A percentile compares a stretch with the other conserved stretches of the same genome.
phyloP scores from a whole-genome alignment of 225 moss, liverwort and hornwort genomes.

The Thuidium tamariscinum region DNA sequence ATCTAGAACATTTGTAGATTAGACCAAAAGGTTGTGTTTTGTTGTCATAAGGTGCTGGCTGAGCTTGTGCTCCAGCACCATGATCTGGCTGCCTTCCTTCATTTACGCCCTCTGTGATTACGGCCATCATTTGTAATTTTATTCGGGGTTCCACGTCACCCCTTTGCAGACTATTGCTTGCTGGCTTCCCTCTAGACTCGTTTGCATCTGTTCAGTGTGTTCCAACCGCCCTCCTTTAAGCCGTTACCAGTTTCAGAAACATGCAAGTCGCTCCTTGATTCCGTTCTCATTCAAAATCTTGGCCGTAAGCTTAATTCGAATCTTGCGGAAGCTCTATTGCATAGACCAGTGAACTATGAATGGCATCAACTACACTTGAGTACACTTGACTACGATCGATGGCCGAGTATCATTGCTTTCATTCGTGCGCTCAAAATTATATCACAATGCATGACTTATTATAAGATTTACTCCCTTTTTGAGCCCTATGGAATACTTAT shows the following conservation, averaged over 20 bases:
- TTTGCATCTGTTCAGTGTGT: background rate
- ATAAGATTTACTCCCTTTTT: background rate
- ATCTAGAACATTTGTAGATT: conserved; percentile 26
- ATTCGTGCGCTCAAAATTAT: background rate
- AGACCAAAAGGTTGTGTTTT: background rate
- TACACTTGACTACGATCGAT: background rate
- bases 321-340: background rate
- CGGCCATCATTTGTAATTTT: conserved; percentile 43
- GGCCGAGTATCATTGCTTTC: background rate
- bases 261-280: background rate
- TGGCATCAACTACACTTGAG: background rate
- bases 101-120: background rate
- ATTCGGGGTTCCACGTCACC: conserved; percentile 9
- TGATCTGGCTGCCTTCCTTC: background rate
- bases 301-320: background rate
- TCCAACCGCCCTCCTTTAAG: background rate
- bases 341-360: background rate
- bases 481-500: background rate
- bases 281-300: background rate
- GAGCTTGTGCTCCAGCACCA: conserved; percentile 8
- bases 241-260: background rate
- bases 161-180: conserved; percentile 5
- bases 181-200: background rate
- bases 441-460: background rate
- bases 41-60: conserved; percentile 15